A percentile compares a stretch with the other conserved stretches of the same genome.
These are phyloP conservation scores for Alliaria petiolata DNA, from an alignment of 345 rosid genomes.

Conservation along the genomic window DNA sequence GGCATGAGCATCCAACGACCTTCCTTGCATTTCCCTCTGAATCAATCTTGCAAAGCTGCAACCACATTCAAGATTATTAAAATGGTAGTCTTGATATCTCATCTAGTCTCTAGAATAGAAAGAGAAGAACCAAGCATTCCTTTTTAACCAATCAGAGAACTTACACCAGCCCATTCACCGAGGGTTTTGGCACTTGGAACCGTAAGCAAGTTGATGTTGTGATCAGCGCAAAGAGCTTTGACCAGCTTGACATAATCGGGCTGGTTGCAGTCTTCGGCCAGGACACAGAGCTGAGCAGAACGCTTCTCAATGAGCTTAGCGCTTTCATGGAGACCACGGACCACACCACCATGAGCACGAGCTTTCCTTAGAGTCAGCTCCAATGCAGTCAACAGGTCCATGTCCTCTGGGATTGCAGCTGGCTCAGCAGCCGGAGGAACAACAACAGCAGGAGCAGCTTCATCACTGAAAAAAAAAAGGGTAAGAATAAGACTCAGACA, in stretches of 20 bases:
- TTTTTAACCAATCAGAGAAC: slow-evolving; percentile 25
- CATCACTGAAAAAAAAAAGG: slow-evolving; percentile 42
- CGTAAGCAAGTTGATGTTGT: slow-evolving; percentile 51
- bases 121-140: background rate
- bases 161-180: slow-evolving; percentile 97
- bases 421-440: slow-evolving; percentile 44
- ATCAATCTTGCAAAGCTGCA: slow-evolving; percentile 84
- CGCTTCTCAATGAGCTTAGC: slow-evolving; percentile 82
- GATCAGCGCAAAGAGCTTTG: slow-evolving; percentile 76
- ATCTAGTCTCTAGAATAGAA: background rate
- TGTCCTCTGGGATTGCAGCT: slow-evolving; percentile 50
- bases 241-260: slow-evolving; percentile 76
- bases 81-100: background rate
- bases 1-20: slow-evolving; percentile 83
- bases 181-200: slow-evolving; percentile 85
- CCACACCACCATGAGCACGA: slow-evolving; percentile 65
- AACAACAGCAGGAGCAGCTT: slow-evolving; percentile 46
- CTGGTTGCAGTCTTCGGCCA: slow-evolving; percentile 85
- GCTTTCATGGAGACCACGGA: slow-evolving; percentile 70
- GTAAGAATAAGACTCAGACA: background rate
- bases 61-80: slow-evolving; percentile 2
- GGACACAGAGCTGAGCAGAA: slow-evolving; percentile 60
- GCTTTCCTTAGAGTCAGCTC: slow-evolving; percentile 74
- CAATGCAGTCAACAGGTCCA: slow-evolving; percentile 73
- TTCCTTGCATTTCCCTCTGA: slow-evolving; percentile 84